Percentiles rank a stretch among this genome's conserved stretches.
Conservation (phyloP, 1,284 basidiomycete species). For the Melampsora occidentalis region DNA sequence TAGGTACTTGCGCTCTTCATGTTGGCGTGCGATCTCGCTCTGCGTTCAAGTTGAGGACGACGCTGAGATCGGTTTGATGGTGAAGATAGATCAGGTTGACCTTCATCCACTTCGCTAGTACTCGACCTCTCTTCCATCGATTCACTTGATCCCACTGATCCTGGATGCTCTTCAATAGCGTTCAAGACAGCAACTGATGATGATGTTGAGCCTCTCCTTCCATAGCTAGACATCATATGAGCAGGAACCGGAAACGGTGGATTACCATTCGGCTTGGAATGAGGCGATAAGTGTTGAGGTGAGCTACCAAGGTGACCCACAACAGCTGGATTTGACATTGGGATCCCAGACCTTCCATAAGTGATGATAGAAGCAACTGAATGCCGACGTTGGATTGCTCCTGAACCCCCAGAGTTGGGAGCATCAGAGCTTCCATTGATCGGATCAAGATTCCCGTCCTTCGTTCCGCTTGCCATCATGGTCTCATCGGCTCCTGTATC, state of each 20-base stretch:
- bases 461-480: slow-evolving; percentile 3
- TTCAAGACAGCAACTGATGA: slow-evolving; percentile 20
- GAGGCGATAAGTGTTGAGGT: too few species aligned
- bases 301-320: too few species aligned
- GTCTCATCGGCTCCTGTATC: slow-evolving; percentile 17
- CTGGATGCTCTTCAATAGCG: slow-evolving; percentile 38
- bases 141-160: not conserved
- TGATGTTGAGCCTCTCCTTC: slow-evolving; percentile 17
- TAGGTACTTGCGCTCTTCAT: not conserved
- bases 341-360: not conserved
- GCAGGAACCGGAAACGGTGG: not conserved
- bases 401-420: too few species aligned
- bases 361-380: too few species aligned
- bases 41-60: slow-evolving; percentile 2
- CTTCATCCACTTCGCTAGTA: too few species aligned
- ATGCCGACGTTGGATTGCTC: not conserved
- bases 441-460: not conserved
- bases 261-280: too few species aligned
- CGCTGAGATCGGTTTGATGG: not conserved
- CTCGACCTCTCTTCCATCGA: too few species aligned
- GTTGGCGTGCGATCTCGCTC: slow-evolving; percentile 4
- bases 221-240: slow-evolving; percentile 2
- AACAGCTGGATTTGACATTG: not conserved
- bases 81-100: too few species aligned
- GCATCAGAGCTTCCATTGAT: too few species aligned